Percentiles rank a stretch among this genome's conserved stretches.
Evolutionary conservation across 106 monocot species (phyloP).

Genomic region (Chionographis japonica): DNA sequence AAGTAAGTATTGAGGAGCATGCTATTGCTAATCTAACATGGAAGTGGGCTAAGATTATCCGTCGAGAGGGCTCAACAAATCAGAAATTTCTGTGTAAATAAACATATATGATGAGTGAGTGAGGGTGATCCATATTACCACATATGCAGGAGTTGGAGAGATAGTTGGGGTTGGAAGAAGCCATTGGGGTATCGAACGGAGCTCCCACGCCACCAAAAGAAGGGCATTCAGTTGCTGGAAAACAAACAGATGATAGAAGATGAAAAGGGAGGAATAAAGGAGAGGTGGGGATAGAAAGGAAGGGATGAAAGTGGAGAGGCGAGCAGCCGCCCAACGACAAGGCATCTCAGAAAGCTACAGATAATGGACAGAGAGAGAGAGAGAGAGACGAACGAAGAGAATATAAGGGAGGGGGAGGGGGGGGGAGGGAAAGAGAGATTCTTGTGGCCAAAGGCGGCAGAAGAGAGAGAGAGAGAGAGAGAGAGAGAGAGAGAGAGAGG

Average conservation of each 20-base stretch:
- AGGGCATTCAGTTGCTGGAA: slow-evolving; percentile 3
- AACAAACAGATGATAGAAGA: not conserved
- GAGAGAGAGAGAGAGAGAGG: too few species aligned
- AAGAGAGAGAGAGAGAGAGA: too few species aligned
- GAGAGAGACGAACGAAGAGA: too few species aligned
- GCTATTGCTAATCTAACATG: too few species aligned
- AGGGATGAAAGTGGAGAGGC: slow-evolving; percentile 18
- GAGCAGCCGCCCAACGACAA: slow-evolving; percentile 17
- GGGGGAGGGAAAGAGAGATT: too few species aligned
- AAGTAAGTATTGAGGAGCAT: too few species aligned
- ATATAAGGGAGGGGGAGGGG: too few species aligned
- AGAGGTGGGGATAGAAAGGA: slow-evolving; percentile 30
- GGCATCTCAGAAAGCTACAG: slow-evolving; percentile 41
- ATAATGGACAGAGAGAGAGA: too few species aligned
- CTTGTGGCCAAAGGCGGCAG: too few species aligned
- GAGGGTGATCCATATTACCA: slow-evolving; percentile 11
- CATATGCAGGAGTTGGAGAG: slow-evolving; percentile 33
- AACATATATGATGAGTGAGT: not conserved
- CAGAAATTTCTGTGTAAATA: not conserved
- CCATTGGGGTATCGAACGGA: slow-evolving; percentile 18
- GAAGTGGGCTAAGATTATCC: too few species aligned
- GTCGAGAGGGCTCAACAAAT: too few species aligned
- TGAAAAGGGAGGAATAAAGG: slow-evolving; percentile 10
- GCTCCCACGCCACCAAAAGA: slow-evolving; percentile 11
- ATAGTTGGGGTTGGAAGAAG: slow-evolving; percentile 19